These are phyloP conservation scores for Xerocomellus amylosporus DNA, from an alignment of 768 basidiomycete species.

Conservation along the genomic window DNA sequence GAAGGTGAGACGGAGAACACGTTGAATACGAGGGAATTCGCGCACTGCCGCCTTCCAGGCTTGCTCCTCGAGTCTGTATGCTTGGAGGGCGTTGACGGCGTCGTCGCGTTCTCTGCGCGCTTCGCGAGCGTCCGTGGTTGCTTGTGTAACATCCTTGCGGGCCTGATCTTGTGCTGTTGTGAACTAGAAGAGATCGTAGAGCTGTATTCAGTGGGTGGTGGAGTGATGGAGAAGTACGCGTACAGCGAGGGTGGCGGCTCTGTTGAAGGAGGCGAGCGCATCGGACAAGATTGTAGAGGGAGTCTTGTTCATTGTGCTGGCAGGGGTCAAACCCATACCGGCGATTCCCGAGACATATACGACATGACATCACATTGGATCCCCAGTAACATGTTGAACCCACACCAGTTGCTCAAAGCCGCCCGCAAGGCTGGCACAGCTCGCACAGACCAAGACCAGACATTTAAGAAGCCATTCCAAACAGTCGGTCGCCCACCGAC, in stretches of 20 bases:
- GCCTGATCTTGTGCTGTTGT: constrained; percentile 55
- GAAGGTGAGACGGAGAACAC: constrained; percentile 8
- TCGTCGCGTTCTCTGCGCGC: constrained; percentile 51
- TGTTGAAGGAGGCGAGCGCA: constrained; percentile 41
- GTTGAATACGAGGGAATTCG: constrained; percentile 14
- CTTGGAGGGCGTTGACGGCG: constrained; percentile 32
- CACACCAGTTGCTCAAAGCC: constrained; percentile 2
- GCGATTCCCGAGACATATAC: constrained; percentile 16
- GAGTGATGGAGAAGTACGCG: constrained; percentile 8
- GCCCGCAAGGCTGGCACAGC: constrained; percentile 6
- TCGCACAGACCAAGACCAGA: constrained; percentile 13
- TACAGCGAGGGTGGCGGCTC: constrained; percentile 41
- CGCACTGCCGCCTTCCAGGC: constrained; percentile 53
- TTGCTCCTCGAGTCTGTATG: constrained; percentile 43
- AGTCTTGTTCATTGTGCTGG: constrained; percentile 28
- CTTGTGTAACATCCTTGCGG: constrained; percentile 50
- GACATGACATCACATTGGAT: constrained; percentile 9
- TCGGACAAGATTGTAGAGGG: constrained; percentile 40
- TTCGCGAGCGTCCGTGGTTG: constrained; percentile 44
- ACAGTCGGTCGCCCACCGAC: constrained; percentile 25
- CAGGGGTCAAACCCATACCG: constrained; percentile 21
- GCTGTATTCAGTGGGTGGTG: background rate
- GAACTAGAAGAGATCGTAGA: constrained; percentile 37
- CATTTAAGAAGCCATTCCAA: constrained; percentile 31
- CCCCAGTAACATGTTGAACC: background rate